phyloP scores from a whole-genome alignment of 2,329 filamentous ascomycete genomes.

The Penicillium sp. region DNA sequence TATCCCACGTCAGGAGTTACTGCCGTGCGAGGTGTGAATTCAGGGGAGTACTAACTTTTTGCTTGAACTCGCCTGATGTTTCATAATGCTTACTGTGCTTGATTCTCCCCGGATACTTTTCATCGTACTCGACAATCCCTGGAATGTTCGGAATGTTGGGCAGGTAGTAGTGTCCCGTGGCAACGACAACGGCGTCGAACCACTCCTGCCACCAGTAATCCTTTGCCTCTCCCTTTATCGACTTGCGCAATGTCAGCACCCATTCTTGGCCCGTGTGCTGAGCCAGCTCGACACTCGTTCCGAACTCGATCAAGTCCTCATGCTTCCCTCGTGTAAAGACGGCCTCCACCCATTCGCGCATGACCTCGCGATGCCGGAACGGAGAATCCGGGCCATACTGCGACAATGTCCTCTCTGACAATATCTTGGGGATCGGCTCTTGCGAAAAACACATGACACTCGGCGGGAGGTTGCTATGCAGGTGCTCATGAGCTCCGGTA shows the following conservation, averaged over 20 bases:
- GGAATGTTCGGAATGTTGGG: slow-evolving; percentile 50
- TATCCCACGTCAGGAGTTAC: too few species aligned
- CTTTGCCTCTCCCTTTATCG: slow-evolving; percentile 31
- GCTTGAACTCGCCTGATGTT: slow-evolving; percentile 37
- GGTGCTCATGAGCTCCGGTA: neutral
- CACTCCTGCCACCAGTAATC: slow-evolving; percentile 64
- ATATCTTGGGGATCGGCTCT: neutral
- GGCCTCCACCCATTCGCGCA: slow-evolving; percentile 59
- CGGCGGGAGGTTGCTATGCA: neutral
- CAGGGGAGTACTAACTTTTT: slow-evolving; percentile 13
- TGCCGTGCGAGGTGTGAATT: too few species aligned
- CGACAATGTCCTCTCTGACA: neutral
- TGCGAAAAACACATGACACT: neutral
- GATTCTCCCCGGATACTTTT: slow-evolving; percentile 31
- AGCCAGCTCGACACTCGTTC: slow-evolving; percentile 62
- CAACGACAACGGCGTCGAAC: slow-evolving; percentile 57
- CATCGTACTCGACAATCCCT: slow-evolving; percentile 38
- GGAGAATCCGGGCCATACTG: slow-evolving; percentile 36
- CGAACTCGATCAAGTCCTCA: slow-evolving; percentile 41
- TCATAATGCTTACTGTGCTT: slow-evolving; percentile 39
- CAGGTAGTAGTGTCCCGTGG: slow-evolving; percentile 58
- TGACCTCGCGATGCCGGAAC: slow-evolving; percentile 61
- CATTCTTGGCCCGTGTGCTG: slow-evolving; percentile 48
- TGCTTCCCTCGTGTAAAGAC: slow-evolving; percentile 49
- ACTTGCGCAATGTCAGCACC: slow-evolving; percentile 54